Evolutionary conservation across 1,284 basidiomycete species (phyloP).

Genomic region (Takashimella koratensis): DNA sequence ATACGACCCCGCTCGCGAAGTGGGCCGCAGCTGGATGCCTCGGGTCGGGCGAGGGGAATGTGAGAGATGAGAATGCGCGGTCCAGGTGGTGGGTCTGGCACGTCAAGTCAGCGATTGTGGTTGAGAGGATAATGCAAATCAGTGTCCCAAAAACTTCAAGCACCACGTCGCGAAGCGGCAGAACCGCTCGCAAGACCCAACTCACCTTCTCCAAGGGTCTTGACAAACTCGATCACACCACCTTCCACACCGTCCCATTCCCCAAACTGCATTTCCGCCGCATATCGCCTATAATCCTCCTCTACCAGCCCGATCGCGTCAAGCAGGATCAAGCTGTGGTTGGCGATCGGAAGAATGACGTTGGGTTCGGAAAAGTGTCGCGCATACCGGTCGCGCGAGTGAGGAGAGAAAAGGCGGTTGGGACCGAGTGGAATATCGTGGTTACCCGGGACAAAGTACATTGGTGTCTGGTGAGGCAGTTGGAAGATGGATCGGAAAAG

Average conservation of each 20-base stretch:
- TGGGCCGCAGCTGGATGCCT: slow-evolving; percentile 67
- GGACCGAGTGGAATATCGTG: slow-evolving; percentile 73
- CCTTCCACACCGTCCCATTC: slow-evolving; percentile 58
- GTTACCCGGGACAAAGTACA: slow-evolving; percentile 76
- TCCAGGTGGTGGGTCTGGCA: slow-evolving; percentile 41
- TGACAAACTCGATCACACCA: slow-evolving; percentile 70
- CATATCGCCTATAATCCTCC: slow-evolving; percentile 67
- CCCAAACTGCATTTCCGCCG: slow-evolving; percentile 53
- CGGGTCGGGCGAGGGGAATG: slow-evolving; percentile 72
- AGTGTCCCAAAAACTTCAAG: no score
- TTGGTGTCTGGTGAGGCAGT: slow-evolving; percentile 47
- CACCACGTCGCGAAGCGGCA: no score
- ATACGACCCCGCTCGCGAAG: slow-evolving; percentile 69
- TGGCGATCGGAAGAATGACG: slow-evolving; percentile 53
- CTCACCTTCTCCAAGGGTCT: slow-evolving; percentile 56
- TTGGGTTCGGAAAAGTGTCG: slow-evolving; percentile 51
- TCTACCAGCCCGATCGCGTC: slow-evolving; percentile 71
- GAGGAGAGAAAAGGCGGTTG: slow-evolving; percentile 56
- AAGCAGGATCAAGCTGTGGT: slow-evolving; percentile 68
- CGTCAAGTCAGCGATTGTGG: slow-evolving; percentile 5
- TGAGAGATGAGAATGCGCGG: slow-evolving; percentile 72
- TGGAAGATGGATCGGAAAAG: slow-evolving; percentile 65
- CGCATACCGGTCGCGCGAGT: slow-evolving; percentile 61
- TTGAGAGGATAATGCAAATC: neutral
- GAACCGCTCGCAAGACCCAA: neutral